Percentiles rank a stretch among this genome's conserved stretches.
phyloP scores from a whole-genome alignment of 306 rosid species.

The Mucuna pruriens region DNA sequence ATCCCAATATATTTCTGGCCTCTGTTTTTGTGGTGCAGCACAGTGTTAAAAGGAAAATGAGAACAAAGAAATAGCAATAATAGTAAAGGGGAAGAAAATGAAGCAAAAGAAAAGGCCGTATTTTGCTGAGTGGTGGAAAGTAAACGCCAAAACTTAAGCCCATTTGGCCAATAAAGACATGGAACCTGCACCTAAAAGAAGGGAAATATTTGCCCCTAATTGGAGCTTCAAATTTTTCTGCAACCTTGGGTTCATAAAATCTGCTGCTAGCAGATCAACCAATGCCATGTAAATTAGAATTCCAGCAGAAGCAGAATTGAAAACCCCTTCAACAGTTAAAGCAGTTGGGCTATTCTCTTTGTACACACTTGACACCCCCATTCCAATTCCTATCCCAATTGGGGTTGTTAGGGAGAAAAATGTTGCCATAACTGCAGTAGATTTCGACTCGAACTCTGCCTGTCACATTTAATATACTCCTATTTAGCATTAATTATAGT shows the following conservation, averaged over 20 bases:
- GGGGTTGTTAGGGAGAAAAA: constrained; percentile 82
- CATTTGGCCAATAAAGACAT: constrained; percentile 75
- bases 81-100: background rate
- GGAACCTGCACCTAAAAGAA: constrained; percentile 71
- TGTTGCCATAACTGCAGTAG: constrained; percentile 58
- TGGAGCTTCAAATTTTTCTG: constrained; percentile 58
- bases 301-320: constrained; percentile 72
- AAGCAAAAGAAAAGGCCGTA: background rate
- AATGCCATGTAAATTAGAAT: constrained; percentile 80
- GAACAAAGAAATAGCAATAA: background rate
- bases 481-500: background rate
- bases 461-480: constrained; percentile 15
- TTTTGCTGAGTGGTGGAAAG: background rate
- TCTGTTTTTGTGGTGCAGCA: background rate
- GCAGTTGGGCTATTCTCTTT: constrained; percentile 58
- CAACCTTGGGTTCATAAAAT: constrained; percentile 69
- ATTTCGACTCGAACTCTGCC: constrained; percentile 63
- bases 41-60: background rate
- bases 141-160: constrained; percentile 48
- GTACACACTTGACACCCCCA: constrained; percentile 56
- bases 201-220: constrained; percentile 59
- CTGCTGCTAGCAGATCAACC: constrained; percentile 77
- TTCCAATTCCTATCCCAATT: constrained; percentile 68
- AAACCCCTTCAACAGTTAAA: constrained; percentile 62
- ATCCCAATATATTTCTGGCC: constrained; percentile 23